Percentiles rank a stretch among this genome's conserved stretches.
phyloP scores from a whole-genome alignment of 192 early-diverging fungal genomes.

The Thamnidium elegans region DNA sequence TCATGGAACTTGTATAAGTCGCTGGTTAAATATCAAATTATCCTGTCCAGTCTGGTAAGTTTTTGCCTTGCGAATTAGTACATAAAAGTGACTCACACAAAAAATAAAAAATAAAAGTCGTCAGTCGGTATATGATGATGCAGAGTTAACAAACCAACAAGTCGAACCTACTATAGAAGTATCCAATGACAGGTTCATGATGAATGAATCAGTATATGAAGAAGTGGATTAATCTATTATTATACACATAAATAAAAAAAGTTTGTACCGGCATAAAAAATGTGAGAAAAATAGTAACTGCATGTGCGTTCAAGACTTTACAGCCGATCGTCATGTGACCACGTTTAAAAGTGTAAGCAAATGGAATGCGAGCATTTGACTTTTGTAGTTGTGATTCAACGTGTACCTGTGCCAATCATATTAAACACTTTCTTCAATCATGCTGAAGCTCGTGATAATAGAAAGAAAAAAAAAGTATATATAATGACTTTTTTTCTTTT shows the following conservation, averaged over 20 bases:
- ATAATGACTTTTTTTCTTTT: neutral
- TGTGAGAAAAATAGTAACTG: conserved; percentile 15
- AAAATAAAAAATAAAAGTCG: no score
- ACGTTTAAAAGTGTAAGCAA: neutral
- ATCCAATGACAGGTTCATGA: no score
- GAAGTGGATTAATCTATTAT: no score
- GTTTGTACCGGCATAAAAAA: no score
- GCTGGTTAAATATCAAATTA: neutral
- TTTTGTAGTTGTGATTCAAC: conserved; percentile 8
- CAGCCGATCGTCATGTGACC: conserved; percentile 11
- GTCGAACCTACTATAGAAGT: no score
- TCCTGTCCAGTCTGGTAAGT: conserved; percentile 6
- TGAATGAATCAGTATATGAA: no score
- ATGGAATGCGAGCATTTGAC: conserved; percentile 8
- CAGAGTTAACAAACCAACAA: no score
- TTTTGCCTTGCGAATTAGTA: no score
- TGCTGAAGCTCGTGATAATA: conserved; percentile 19
- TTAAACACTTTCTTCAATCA: neutral
- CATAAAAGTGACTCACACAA: no score
- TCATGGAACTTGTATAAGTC: neutral
- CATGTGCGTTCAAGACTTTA: neutral
- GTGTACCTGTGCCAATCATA: conserved; percentile 4
- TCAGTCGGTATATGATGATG: no score
- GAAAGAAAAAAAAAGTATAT: conserved; percentile 7
- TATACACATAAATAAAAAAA: no score